phyloP scores from a whole-genome alignment of 148 eudicot species.

The Rhododendron simsii region DNA sequence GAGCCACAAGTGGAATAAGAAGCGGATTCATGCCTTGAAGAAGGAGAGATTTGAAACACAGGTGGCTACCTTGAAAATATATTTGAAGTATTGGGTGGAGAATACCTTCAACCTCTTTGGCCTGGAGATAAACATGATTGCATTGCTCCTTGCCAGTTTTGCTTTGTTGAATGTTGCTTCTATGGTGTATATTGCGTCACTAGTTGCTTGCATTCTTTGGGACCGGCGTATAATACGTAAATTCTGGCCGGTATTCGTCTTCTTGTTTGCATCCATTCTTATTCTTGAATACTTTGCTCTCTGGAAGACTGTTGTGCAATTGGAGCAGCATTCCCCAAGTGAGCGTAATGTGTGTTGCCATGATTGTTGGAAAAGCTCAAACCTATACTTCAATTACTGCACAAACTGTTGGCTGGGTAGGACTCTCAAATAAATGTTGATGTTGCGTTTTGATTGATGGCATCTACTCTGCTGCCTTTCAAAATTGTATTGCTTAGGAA shows the following conservation, averaged over 20 bases:
- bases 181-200: conserved; percentile 74
- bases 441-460: neutral
- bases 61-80: conserved; percentile 71
- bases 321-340: conserved; percentile 19
- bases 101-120: conserved; percentile 95
- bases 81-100: conserved; percentile 91
- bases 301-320: conserved; percentile 59
- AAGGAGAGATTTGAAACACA: conserved; percentile 92
- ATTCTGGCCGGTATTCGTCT: conserved; percentile 76
- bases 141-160: conserved; percentile 84
- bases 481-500: neutral
- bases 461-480: neutral
- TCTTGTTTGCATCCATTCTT: conserved; percentile 71
- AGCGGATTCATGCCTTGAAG: conserved; percentile 60
- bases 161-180: conserved; percentile 81
- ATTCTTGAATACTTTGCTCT: conserved; percentile 75
- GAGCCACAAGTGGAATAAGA: conserved; percentile 91
- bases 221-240: conserved; percentile 67
- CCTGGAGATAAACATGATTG: conserved; percentile 94
- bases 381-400: conserved; percentile 59
- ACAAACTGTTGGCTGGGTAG: conserved; percentile 90
- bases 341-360: conserved; percentile 56
- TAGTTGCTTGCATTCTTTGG: conserved; percentile 78
- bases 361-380: conserved; percentile 82
- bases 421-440: neutral